Conservation (phyloP, 805 yeast genomes). For the Yamadazyma sp. region DNA sequence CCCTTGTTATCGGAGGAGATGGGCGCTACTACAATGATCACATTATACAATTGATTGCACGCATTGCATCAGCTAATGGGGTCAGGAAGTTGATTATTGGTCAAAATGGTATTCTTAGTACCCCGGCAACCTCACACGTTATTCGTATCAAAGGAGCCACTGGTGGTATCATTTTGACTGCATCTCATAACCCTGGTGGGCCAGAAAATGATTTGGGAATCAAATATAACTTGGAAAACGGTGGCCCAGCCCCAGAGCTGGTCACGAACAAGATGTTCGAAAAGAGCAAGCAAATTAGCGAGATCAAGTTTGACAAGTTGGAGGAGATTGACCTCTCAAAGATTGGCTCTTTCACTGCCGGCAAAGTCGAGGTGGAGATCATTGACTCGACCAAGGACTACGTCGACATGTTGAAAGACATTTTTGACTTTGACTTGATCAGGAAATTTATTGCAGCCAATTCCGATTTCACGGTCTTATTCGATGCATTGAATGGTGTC, state of each 20-base stretch:
- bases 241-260: constrained; percentile 97
- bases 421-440: constrained; percentile 85
- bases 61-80: constrained; percentile 89
- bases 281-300: constrained; percentile 54
- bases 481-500: constrained; percentile 92
- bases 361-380: constrained; percentile 71
- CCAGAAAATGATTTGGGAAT: constrained; percentile 90
- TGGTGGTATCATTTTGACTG: constrained; percentile 95
- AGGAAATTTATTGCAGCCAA: constrained; percentile 60
- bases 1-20: constrained; percentile 93
- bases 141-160: constrained; percentile 75
- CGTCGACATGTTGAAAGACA: constrained; percentile 72
- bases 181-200: constrained; percentile 98
- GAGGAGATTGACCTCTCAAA: constrained; percentile 63
- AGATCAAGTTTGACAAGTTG: constrained; percentile 59
- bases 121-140: constrained; percentile 95
- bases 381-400: constrained; percentile 82
- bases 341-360: constrained; percentile 54
- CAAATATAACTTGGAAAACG: constrained; percentile 91
- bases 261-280: constrained; percentile 88
- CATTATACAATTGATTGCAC: constrained; percentile 77
- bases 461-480: constrained; percentile 64
- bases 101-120: constrained; percentile 81
- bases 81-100: constrained; percentile 84
- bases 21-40: constrained; percentile 88